A percentile compares a stretch with the other conserved stretches of the same genome.
Evolutionary conservation across 2,329 filamentous ascomycete species (phyloP).

Genomic region (Colletotrichum sp.): DNA sequence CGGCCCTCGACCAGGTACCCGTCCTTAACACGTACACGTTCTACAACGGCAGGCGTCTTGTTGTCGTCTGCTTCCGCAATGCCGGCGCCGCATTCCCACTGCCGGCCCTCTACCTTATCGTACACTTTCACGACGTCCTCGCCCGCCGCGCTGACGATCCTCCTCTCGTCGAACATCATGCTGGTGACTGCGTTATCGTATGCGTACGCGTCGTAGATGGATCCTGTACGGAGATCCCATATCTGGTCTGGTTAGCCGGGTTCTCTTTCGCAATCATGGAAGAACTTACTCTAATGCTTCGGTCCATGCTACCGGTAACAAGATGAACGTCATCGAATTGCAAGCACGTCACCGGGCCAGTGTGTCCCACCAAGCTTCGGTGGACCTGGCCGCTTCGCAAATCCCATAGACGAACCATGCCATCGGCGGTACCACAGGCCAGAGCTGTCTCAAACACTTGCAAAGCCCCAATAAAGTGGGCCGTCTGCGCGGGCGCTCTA

Average conservation of each 20-base stretch:
- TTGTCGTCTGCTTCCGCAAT: conserved; percentile 71
- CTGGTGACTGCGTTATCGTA: conserved; percentile 91
- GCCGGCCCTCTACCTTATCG: conserved; percentile 92
- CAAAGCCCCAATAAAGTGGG: conserved; percentile 92
- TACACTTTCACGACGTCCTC: conserved; percentile 98
- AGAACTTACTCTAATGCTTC: conserved; percentile 85
- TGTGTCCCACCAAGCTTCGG: conserved; percentile 92
- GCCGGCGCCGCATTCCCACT: conserved; percentile 95
- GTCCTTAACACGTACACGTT: conserved; percentile 88
- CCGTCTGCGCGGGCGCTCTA: conserved; percentile 68
- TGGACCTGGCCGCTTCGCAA: conserved; percentile 96
- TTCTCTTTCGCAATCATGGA: not conserved
- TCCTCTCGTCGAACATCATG: conserved; percentile 95
- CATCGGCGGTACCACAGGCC: conserved; percentile 95
- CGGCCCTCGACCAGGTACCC: conserved; percentile 93
- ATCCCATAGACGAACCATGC: conserved; percentile 97
- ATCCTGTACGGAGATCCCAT: conserved; percentile 96
- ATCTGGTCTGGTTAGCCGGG: conserved; percentile 65
- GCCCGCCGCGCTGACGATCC: conserved; percentile 88
- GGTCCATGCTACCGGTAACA: conserved; percentile 89
- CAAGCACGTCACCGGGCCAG: conserved; percentile 88
- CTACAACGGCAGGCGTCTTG: conserved; percentile 72
- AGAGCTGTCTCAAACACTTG: conserved; percentile 97
- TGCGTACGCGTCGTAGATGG: conserved; percentile 93
- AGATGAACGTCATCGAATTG: conserved; percentile 97